Evolutionary conservation across 192 early-diverging fungal genomes (phyloP), one percentile per base, ranked within the genome.

Genomic region (Dimargaris verticillata): DNA sequence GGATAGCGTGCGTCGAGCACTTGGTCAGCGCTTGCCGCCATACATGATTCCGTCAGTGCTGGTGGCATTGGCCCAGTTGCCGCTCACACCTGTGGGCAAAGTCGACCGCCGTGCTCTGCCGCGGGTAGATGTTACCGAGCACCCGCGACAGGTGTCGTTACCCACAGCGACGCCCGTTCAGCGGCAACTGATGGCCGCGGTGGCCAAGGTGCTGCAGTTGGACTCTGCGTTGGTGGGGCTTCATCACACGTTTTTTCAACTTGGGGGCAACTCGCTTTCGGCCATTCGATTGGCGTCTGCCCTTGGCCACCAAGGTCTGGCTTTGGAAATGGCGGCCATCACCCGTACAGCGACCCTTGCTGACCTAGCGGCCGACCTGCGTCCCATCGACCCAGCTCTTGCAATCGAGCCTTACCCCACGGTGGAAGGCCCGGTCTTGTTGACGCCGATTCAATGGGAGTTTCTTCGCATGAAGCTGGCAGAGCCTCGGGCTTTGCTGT

Each of bases 181-280:
- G 0, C 9, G 1, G 1, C 49, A 18, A 11, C 18, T 51, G 26
- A 11, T 51, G 20, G 20, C 49, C 18, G 26, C 26, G 20, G 13
- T 51, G 22, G 20, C 22, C 10, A 18, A 10, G 20, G 26, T n/a
- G 49, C 49, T 51, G 9, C 49, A 0, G 10, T n/a, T 51, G 26
- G n/a, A n/a, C 18, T 18, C 49, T 18, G 18, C 11, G 0, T 10
- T 11, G 3, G 10, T n/a, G 1, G 10, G 26, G 1, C 18, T 18
- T 2, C 49, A n/a, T 7, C n/a, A 28, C 42, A 22, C 57, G 13
- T 59, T 59, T n/a, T 59, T 59, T 38, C 33, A 10, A 11, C 42
- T 59, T 6, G 57, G 57, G 0, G 57, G 57, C 0, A 22, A 59
- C 17, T 59, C 57, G 1, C 0, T 59, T 59, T 59, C 57, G 5